Conservation (phyloP, 495 filamentous ascomycete genomes). For the Neurospora tetraspora region DNA sequence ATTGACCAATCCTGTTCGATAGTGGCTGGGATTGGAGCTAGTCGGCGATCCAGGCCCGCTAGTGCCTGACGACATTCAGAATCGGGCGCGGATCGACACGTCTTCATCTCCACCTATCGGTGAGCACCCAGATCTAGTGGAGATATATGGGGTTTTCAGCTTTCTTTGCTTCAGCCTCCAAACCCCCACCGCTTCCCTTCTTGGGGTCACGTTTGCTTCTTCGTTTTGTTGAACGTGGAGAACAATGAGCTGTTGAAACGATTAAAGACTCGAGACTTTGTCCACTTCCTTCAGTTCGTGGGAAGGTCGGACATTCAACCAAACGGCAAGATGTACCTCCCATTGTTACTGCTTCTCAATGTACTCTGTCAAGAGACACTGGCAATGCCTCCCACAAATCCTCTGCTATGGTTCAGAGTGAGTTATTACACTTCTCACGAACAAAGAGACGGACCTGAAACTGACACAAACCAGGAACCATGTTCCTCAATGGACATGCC, state of each 20-base stretch:
- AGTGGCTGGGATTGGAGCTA: background rate
- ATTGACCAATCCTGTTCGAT: background rate
- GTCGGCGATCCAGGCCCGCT: slow-evolving; percentile 1
- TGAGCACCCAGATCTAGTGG: background rate
- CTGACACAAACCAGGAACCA: background rate
- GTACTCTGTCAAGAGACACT: background rate
- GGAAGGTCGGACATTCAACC: background rate
- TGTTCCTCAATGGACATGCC: background rate
- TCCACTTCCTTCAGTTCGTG: background rate
- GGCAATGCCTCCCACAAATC: background rate
- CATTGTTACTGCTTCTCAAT: background rate
- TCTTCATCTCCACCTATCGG: background rate
- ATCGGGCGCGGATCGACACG: background rate
- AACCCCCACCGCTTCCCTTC: background rate
- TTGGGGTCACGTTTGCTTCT: background rate
- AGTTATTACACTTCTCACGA: background rate
- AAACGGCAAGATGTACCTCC: background rate
- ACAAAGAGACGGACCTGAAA: background rate
- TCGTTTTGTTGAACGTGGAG: background rate
- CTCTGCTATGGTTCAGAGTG: background rate
- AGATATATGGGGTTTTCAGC: background rate
- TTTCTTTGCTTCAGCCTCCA: background rate
- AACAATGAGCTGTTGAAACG: background rate
- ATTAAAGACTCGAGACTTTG: background rate
- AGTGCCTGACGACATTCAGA: background rate